phyloP scores from a whole-genome alignment of 208 protist species.

The Blastocrithidia nonstop region DNA sequence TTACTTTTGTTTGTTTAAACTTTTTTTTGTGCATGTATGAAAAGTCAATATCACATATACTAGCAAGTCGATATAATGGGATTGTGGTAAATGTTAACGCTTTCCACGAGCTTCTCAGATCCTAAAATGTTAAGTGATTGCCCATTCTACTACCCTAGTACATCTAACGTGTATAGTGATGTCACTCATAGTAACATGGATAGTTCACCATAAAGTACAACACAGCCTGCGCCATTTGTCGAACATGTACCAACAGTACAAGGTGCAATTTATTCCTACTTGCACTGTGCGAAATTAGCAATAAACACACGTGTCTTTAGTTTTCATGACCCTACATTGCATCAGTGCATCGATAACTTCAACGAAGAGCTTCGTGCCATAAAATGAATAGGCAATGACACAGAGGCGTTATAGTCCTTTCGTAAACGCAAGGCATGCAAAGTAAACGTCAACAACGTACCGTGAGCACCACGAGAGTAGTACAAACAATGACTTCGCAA shows the following conservation, averaged over 20 bases:
- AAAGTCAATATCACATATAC: constrained; percentile 30
- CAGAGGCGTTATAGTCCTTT: constrained; percentile 12
- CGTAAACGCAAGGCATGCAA: too few relatives aligned
- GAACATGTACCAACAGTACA: constrained; percentile 8
- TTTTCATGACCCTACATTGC: constrained; percentile 68
- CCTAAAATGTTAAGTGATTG: constrained; percentile 48
- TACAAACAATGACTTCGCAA: constrained; percentile 47
- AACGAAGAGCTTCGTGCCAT: constrained; percentile 30
- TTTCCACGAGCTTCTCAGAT: constrained; percentile 53
- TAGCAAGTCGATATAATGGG: too few relatives aligned
- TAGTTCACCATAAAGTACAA: neutral
- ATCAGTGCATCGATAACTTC: constrained; percentile 61
- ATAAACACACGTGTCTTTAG: constrained; percentile 79
- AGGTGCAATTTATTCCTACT: constrained; percentile 38
- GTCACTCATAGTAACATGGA: too few relatives aligned
- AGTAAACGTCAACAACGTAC: constrained; percentile 34
- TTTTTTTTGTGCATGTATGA: neutral
- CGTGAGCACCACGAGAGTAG: constrained; percentile 51
- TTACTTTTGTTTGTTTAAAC: neutral
- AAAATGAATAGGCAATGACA: constrained; percentile 12
- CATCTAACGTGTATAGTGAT: too few relatives aligned
- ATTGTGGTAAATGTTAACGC: constrained; percentile 60
- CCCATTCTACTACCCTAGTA: constrained; percentile 42
- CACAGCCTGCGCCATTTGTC: neutral
- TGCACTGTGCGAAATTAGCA: constrained; percentile 56